These are phyloP conservation scores for Cicer bijugum DNA, from an alignment of 306 rosid species.

Conservation along the genomic window DNA sequence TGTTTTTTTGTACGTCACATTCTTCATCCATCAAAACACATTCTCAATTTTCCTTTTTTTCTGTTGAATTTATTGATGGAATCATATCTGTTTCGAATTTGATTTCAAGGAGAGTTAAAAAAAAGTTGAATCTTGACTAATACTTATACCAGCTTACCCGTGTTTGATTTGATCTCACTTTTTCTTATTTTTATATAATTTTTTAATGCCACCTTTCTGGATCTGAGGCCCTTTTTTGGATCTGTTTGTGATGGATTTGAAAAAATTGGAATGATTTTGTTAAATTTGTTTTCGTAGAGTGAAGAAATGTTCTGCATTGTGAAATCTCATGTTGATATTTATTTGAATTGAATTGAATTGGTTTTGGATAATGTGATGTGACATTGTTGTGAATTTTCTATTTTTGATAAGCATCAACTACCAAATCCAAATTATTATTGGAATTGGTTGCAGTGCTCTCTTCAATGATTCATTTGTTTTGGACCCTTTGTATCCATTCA, in stretches of 20 bases:
- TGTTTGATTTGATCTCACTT: constrained; percentile 44
- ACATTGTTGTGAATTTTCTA: constrained; percentile 26
- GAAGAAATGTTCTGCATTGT: constrained; percentile 7
- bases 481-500: background rate
- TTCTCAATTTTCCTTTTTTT: background rate
- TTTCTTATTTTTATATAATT: background rate
- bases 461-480: no score
- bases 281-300: background rate
- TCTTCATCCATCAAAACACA: constrained; percentile 13
- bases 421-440: constrained; percentile 5
- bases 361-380: constrained; percentile 21
- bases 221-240: constrained; percentile 42
- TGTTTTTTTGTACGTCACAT: background rate
- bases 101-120: background rate
- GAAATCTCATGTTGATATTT: constrained; percentile 31
- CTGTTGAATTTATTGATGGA: background rate
- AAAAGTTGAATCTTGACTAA: background rate
- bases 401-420: constrained; percentile 3
- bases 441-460: background rate
- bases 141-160: background rate
- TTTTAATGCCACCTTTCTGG: constrained; percentile 37
- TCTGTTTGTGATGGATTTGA: constrained; percentile 36
- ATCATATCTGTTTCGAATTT: constrained; percentile 28
- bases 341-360: constrained; percentile 12
- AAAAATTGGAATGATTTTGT: background rate